Evolutionary conservation across 1,284 basidiomycete species (phyloP).

Genomic region (Ustilago hordei): DNA sequence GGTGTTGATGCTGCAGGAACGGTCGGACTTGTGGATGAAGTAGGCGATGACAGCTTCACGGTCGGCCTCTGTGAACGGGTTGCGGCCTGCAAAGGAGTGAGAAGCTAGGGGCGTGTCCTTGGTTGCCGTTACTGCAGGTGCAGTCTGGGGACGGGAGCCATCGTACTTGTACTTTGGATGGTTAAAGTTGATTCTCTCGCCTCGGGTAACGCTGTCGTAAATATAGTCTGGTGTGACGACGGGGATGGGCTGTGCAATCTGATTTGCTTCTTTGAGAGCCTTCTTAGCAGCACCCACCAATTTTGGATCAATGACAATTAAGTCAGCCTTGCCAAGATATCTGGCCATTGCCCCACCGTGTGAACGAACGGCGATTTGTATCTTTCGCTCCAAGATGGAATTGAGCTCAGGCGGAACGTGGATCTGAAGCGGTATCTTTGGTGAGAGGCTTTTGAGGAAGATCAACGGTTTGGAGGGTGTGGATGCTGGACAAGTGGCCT

Average conservation of each 20-base stretch:
- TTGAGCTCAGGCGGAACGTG: conserved; percentile 19
- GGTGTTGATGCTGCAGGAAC: conserved; percentile 50
- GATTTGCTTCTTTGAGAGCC: conserved; percentile 16
- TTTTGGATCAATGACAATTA: conserved; percentile 33
- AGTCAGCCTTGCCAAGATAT: conserved; percentile 34
- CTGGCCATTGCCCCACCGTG: conserved; percentile 41
- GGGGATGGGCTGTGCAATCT: conserved; percentile 42
- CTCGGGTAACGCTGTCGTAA: conserved; percentile 20
- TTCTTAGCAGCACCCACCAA: conserved; percentile 7
- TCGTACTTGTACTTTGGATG: conserved; percentile 40
- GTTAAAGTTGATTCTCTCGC: conserved; percentile 17
- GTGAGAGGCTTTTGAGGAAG: conserved; percentile 31
- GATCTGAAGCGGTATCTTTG: conserved; percentile 30
- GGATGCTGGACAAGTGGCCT: neutral
- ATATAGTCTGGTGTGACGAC: conserved; percentile 39
- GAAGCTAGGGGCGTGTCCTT: neutral
- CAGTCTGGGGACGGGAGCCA: neutral
- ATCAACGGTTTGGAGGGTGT: conserved; percentile 14
- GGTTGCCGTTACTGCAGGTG: conserved; percentile 10
- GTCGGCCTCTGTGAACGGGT: conserved; percentile 37
- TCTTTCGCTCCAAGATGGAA: conserved; percentile 1
- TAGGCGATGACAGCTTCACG: conserved; percentile 39
- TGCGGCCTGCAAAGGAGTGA: conserved; percentile 30
- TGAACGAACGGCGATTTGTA: conserved; percentile 26
- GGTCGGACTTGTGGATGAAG: conserved; percentile 30